These are phyloP conservation scores for Vitis cinerea DNA, from an alignment of 164 flowering plant species.

Conservation along the genomic window DNA sequence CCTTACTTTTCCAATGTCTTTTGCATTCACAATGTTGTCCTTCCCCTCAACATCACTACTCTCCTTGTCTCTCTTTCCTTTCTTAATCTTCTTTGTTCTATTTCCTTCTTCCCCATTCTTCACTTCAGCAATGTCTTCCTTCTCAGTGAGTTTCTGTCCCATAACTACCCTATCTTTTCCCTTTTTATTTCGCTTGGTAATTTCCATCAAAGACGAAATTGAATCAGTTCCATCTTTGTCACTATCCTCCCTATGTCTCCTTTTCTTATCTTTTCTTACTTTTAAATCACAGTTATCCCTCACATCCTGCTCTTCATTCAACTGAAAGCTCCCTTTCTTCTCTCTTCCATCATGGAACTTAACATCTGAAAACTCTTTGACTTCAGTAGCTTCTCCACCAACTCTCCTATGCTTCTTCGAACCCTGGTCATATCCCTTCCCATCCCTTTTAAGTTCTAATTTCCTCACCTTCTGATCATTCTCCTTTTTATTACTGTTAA, in stretches of 20 bases:
- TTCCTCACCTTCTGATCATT: too few relatives aligned
- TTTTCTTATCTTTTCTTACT: background rate
- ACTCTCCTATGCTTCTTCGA: conserved; percentile 5
- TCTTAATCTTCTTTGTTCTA: background rate
- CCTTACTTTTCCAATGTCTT: background rate
- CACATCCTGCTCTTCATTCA: background rate
- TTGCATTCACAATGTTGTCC: background rate
- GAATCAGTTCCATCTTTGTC: background rate
- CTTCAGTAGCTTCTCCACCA: background rate
- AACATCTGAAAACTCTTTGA: background rate
- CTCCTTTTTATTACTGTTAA: background rate
- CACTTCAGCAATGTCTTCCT: background rate
- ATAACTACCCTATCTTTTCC: background rate
- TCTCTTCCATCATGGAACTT: background rate
- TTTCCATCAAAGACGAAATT: background rate
- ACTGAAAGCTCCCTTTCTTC: background rate
- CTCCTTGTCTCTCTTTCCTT: conserved; percentile 5
- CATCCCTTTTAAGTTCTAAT: too few relatives aligned
- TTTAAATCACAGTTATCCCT: background rate
- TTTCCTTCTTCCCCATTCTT: background rate
- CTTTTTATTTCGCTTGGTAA: background rate
- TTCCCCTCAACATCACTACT: background rate
- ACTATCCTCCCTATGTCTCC: background rate
- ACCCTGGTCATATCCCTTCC: too few relatives aligned
- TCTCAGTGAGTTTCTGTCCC: background rate